These are phyloP conservation scores for Trichoderma harzianum DNA, from an alignment of 2,329 filamentous ascomycete genomes.

Conservation along the genomic window DNA sequence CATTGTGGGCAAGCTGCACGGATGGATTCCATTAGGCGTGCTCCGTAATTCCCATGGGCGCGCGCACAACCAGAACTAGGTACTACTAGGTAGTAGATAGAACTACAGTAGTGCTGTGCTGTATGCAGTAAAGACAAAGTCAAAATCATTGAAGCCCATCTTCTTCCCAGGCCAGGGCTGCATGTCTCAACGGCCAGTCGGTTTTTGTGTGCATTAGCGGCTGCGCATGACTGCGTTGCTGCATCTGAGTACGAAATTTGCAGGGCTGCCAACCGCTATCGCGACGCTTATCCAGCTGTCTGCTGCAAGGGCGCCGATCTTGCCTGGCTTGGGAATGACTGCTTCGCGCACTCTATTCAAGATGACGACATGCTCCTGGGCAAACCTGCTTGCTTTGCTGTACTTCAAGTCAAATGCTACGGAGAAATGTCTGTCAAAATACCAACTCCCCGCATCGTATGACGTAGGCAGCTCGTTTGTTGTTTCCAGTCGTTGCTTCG, in stretches of 20 bases:
- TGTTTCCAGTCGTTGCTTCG: not conserved
- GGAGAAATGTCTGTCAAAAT: not conserved
- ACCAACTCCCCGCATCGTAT: constrained; percentile 6
- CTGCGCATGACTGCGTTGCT: not conserved
- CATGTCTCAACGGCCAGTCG: too few species aligned
- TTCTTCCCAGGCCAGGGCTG: too few species aligned
- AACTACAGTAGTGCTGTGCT: not conserved
- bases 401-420: not conserved
- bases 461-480: constrained; percentile 1
- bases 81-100: not conserved
- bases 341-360: not conserved
- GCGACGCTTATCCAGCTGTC: constrained; percentile 2
- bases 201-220: constrained; percentile 6
- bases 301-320: constrained; percentile 13
- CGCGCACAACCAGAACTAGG: not conserved
- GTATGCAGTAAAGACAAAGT: not conserved
- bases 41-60: not conserved
- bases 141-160: not conserved
- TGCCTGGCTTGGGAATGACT: not conserved
- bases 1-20: too few species aligned
- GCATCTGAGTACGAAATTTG: not conserved
- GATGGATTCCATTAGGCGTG: not conserved
- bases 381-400: constrained; percentile 10
- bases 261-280: constrained; percentile 7
- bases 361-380: constrained; percentile 10